Percentiles rank a stretch among this genome's conserved stretches.
Evolutionary conservation across 2,329 filamentous ascomycete genomes (phyloP).

Genomic region (Fusarium transvaalense): DNA sequence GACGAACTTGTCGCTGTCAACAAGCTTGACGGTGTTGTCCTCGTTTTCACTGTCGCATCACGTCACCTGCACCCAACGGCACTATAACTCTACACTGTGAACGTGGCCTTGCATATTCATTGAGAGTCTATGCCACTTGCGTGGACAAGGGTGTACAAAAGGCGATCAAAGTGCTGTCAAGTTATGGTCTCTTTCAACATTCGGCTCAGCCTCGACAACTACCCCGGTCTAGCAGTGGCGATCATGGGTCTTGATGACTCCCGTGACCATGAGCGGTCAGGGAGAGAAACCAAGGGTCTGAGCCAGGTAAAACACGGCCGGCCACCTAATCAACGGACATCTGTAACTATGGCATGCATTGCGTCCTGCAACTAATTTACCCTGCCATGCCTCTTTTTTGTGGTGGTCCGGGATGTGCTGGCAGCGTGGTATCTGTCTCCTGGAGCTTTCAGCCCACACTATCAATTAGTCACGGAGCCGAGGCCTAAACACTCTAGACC

Average conservation of each 20-base stretch:
- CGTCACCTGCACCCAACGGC: slow-evolving; percentile 6
- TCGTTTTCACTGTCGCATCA: slow-evolving; percentile 26
- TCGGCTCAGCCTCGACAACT: slow-evolving; percentile 29
- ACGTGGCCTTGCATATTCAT: slow-evolving; percentile 26
- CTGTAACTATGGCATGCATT: slow-evolving; percentile 52
- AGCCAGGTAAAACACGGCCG: slow-evolving; percentile 27
- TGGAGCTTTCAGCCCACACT: slow-evolving; percentile 16
- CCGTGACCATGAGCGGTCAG: slow-evolving; percentile 49
- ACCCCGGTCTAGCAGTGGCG: slow-evolving; percentile 46
- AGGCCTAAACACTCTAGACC: slow-evolving; percentile 31
- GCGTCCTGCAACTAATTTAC: slow-evolving; percentile 50
- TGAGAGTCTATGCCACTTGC: slow-evolving; percentile 26
- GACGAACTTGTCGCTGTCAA: slow-evolving; percentile 4
- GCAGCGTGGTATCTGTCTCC: slow-evolving; percentile 35
- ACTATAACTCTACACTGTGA: slow-evolving; percentile 16
- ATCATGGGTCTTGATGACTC: slow-evolving; percentile 45
- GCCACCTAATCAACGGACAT: slow-evolving; percentile 46
- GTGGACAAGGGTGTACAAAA: slow-evolving; percentile 23
- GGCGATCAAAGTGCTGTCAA: slow-evolving; percentile 34
- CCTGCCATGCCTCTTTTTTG: slow-evolving; percentile 41
- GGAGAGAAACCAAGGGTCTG: slow-evolving; percentile 34
- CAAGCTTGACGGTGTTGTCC: not conserved
- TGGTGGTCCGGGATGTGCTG: slow-evolving; percentile 44
- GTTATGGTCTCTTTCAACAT: slow-evolving; percentile 21
- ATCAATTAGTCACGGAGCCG: slow-evolving; percentile 18